phyloP scores from a whole-genome alignment of 345 rosid species.

The Barbarea vulgaris region DNA sequence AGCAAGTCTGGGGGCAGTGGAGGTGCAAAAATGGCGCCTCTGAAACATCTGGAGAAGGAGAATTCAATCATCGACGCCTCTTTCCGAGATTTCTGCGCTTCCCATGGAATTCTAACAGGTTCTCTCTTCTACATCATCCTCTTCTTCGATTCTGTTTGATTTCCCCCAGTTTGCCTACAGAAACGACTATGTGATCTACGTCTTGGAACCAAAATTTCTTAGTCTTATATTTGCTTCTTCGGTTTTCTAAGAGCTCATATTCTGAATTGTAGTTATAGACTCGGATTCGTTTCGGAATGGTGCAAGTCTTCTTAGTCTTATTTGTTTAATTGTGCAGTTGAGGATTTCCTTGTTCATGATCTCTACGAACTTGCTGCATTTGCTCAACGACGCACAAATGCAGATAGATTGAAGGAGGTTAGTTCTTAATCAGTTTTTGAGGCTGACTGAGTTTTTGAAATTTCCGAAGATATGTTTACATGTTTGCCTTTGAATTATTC shows the following conservation, averaged over 20 bases:
- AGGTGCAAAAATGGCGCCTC: conserved; percentile 54
- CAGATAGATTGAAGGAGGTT: conserved; percentile 60
- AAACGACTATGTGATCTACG: no score
- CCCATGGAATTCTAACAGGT: conserved; percentile 66
- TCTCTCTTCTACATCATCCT: not conserved
- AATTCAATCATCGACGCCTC: conserved; percentile 52
- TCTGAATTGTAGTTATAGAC: not conserved
- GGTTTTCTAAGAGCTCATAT: not conserved
- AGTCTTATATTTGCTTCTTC: not conserved
- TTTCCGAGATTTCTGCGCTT: conserved; percentile 66
- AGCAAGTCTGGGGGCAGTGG: not conserved
- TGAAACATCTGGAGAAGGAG: conserved; percentile 53
- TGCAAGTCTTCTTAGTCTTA: not conserved
- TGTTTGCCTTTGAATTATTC: conserved; percentile 7
- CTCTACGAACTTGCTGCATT: conserved; percentile 50
- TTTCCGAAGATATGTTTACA: not conserved
- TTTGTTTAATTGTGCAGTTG: conserved; percentile 40
- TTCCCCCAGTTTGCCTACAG: no score
- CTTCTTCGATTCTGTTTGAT: not conserved
- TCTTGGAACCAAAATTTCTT: not conserved
- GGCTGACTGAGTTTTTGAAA: not conserved
- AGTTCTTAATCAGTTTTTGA: not conserved
- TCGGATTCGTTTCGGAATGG: not conserved
- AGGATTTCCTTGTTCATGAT: conserved; percentile 66
- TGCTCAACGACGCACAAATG: conserved; percentile 42